A percentile compares a stretch with the other conserved stretches of the same genome.
These are phyloP conservation scores for Colletotrichum sp. DNA, from an alignment of 2,329 filamentous ascomycete species.

Conservation along the genomic window DNA sequence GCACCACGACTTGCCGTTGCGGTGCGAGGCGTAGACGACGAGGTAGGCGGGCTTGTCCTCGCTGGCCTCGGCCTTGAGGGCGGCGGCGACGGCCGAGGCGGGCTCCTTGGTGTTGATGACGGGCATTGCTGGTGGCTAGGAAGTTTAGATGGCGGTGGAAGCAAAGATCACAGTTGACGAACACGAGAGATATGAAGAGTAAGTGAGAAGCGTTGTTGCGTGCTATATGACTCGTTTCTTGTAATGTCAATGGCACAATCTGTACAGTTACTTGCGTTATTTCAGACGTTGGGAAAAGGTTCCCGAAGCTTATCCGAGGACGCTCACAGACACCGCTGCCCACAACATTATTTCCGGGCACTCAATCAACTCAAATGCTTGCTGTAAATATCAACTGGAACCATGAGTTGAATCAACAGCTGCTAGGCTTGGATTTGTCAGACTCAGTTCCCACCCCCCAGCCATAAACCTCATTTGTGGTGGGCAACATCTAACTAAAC, in stretches of 20 bases:
- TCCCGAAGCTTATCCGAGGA: conserved; percentile 16
- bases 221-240: background rate
- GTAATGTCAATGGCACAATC: conserved; percentile 6
- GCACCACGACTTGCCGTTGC: conserved; percentile 15
- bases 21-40: conserved; percentile 19
- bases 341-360: background rate
- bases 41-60: conserved; percentile 14
- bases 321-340: background rate
- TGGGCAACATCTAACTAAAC: background rate
- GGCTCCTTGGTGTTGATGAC: conserved; percentile 14
- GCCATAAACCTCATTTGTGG: background rate
- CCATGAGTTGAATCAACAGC: background rate
- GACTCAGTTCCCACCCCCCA: background rate
- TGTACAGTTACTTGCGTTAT: conserved; percentile 10
- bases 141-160: background rate
- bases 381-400: background rate
- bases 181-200: background rate
- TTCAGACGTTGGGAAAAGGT: background rate
- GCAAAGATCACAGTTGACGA: background rate
- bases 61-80: conserved; percentile 15
- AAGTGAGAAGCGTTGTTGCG: background rate
- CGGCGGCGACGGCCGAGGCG: conserved; percentile 6
- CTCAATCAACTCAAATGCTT: background rate
- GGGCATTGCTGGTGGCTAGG: background rate
- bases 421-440: background rate